Conservation (phyloP, 1,139 yeast genomes). For the Chernovozyma aurita region DNA sequence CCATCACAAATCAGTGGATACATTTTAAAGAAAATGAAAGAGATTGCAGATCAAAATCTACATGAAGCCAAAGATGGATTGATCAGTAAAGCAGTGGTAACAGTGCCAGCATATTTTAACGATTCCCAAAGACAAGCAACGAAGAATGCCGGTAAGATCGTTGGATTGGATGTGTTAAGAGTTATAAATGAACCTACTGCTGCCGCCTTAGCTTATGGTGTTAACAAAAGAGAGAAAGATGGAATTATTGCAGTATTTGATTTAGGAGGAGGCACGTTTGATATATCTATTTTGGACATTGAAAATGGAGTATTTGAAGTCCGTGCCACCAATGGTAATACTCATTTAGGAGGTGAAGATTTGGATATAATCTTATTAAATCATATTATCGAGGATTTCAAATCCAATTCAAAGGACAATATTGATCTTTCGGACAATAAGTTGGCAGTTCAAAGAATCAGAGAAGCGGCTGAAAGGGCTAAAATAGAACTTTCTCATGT, state of each 20-base stretch:
- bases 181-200: slow-evolving; percentile 81
- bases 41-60: slow-evolving; percentile 47
- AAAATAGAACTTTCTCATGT: slow-evolving; percentile 69
- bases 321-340: slow-evolving; percentile 77
- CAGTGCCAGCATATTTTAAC: slow-evolving; percentile 79
- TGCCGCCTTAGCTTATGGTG: slow-evolving; percentile 77
- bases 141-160: slow-evolving; percentile 62
- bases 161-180: slow-evolving; percentile 63
- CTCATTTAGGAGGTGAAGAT: slow-evolving; percentile 83
- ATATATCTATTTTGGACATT: slow-evolving; percentile 71
- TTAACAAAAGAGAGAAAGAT: slow-evolving; percentile 33
- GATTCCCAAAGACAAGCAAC: slow-evolving; percentile 80
- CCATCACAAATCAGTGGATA: slow-evolving; percentile 58
- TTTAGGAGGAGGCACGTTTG: slow-evolving; percentile 83
- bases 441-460: slow-evolving; percentile 58
- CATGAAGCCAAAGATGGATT: neutral
- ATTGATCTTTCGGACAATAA: slow-evolving; percentile 41
- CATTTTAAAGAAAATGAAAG: slow-evolving; percentile 51
- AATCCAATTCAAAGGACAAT: slow-evolving; percentile 28
- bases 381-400: slow-evolving; percentile 47
- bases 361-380: slow-evolving; percentile 61
- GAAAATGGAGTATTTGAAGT: slow-evolving; percentile 83
- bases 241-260: slow-evolving; percentile 67
- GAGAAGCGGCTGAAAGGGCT: slow-evolving; percentile 68
- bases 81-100: slow-evolving; percentile 64